Evolutionary conservation across 306 rosid species (phyloP), one percentile per base, ranked within the genome.

Genomic region (Castanea mollissima): DNA sequence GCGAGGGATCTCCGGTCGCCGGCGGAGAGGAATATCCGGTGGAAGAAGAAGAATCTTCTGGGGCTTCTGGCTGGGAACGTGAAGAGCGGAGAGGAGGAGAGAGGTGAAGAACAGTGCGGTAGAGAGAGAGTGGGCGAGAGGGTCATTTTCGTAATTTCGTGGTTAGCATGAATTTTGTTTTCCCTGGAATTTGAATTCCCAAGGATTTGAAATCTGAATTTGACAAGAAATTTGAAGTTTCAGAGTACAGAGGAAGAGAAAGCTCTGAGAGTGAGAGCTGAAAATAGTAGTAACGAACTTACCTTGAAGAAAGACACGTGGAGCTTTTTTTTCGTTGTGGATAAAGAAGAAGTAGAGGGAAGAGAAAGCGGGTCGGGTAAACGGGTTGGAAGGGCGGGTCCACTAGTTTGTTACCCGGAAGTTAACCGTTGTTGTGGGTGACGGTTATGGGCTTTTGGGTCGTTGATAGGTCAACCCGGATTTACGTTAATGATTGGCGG

Each of bases 271-370:
- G 77, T 29, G 21, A 71, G 80, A 55, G 41, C 27, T 13, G 63
- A 23, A 85, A 69, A 13, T 13, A 10, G 54, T 12, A 49, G 15
- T 49, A 49, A 49, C 54, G 14, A 49, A 49, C 54, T 56, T 38
- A 63, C 88, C 72, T 78, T 68, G 80, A 81, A 72, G 79, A 86
- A 83, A 74, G 92, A 80, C 98, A 86, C 98, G 93, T 90, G 90
- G 78, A 76, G 84, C 62, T 32, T 10, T 89, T 41, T 41, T 41
- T 41, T 29, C 0, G 46, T 41, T 80, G 79, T 83, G 92, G 97
- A 91, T 91, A 93, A 44, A 41, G 75, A 69, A 6, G 3, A 23
- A 23, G 23, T 0, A 23, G 27, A 34, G 0, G 19, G 2, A 69
- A 65, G 73, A 44, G 5, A 20, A 55, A 14, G 14, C 20, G 63